A percentile compares a stretch with the other conserved stretches of the same genome.
Conservation (phyloP, 2,329 filamentous ascomycete genomes). For the Trichocomaceae sp. region DNA sequence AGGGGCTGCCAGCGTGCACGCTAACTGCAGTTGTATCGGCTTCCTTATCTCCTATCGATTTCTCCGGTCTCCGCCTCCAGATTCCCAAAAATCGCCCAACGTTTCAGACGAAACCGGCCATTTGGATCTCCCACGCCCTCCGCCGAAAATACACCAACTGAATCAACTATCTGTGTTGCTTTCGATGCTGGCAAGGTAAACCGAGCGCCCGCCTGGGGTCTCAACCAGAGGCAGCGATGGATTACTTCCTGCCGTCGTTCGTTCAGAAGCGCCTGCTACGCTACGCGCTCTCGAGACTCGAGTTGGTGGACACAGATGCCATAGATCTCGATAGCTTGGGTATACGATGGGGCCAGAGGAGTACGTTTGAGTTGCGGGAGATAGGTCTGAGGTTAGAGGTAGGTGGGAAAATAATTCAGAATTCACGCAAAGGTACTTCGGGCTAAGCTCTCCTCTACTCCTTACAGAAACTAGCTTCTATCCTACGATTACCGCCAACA, state of each 20-base stretch:
- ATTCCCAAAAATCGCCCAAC: not conserved
- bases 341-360: constrained; percentile 72
- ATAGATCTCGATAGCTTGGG: constrained; percentile 82
- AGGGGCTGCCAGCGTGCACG: not conserved
- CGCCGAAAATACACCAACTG: not conserved
- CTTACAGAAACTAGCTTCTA: constrained; percentile 73
- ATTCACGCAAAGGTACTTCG: not conserved
- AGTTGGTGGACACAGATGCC: constrained; percentile 80
- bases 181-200: not conserved
- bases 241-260: constrained; percentile 66
- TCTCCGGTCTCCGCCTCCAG: constrained; percentile 6
- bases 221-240: constrained; percentile 48
- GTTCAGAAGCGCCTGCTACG: constrained; percentile 83
- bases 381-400: constrained; percentile 75
- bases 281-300: constrained; percentile 75
- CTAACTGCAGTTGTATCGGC: too few relatives aligned
- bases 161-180: not conserved
- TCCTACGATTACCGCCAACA: constrained; percentile 66
- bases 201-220: constrained; percentile 28
- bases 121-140: not conserved
- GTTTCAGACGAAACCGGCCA: not conserved
- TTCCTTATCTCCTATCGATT: constrained; percentile 1
- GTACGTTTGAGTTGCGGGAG: constrained; percentile 77
- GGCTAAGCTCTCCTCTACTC: constrained; percentile 45
- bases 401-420: constrained; percentile 23